Evolutionary conservation across 2,329 filamentous ascomycete species (phyloP).

Genomic region (Thielaviopsis euricoi): DNA sequence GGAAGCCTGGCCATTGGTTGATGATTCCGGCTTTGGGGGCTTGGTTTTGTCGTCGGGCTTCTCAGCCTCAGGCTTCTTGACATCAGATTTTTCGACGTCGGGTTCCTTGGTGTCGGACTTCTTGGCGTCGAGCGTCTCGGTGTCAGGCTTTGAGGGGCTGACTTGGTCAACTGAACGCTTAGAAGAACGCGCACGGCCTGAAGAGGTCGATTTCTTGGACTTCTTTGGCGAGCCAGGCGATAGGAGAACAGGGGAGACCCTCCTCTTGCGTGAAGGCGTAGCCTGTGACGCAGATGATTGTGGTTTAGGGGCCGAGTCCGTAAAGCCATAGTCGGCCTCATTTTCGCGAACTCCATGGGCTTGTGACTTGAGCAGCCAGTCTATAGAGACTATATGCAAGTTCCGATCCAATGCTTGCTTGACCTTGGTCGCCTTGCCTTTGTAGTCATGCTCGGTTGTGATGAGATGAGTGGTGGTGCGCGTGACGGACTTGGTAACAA

Average conservation of each 20-base stretch:
- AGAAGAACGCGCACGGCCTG: background rate
- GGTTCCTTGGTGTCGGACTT: conserved; percentile 15
- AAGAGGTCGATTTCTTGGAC: background rate
- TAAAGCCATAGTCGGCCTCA: conserved; percentile 11
- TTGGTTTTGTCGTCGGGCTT: conserved; percentile 17
- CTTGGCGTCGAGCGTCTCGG: conserved; percentile 12
- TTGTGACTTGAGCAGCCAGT: conserved; percentile 47
- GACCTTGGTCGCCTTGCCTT: conserved; percentile 34
- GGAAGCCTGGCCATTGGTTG: conserved; percentile 29
- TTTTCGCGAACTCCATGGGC: conserved; percentile 16
- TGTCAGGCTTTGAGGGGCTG: background rate
- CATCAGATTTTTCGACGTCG: conserved; percentile 16
- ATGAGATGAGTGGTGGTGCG: conserved; percentile 39
- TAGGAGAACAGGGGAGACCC: background rate
- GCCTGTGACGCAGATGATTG: background rate
- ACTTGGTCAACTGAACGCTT: background rate
- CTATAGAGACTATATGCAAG: conserved; percentile 38
- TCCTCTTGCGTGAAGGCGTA: background rate
- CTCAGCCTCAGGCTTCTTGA: conserved; percentile 14
- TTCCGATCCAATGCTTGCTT: conserved; percentile 27
- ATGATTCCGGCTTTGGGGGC: conserved; percentile 19
- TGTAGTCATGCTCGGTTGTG: conserved; percentile 34
- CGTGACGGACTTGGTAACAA: conserved; percentile 29
- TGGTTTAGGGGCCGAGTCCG: conserved; percentile 11
- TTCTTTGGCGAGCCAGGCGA: background rate